Base-by-base conservation (phyloP, 208 protist species). In the Strigomonas galati region DNA sequence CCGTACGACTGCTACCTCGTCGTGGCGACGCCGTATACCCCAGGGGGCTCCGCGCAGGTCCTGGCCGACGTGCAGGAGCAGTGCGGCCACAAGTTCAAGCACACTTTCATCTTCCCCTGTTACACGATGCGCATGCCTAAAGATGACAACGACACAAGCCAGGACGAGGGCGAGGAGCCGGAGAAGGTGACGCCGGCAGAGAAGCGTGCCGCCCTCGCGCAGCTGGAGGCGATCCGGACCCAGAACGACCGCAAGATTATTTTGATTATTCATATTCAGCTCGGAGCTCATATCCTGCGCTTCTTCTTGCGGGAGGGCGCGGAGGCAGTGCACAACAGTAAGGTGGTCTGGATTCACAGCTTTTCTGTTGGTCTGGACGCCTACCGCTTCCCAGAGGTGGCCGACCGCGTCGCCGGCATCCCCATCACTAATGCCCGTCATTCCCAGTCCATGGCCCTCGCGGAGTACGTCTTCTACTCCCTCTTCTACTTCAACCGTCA, bases 401-500 rank as follows among this genome's bases (percentile, higher is more conserved):
- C 40, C 27, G 31, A 65, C 43, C 57, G 79, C 24, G 30, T 85
- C 27, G 26, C 30, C 19, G 58, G 72, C 15, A 67, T 73, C 26
- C 27, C 23, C 15, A 73, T 88, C 60, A 76, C 67, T 24, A 91
- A 88, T 54, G 81, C 52, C 21, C 49, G 65, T 4, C 71, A 72
- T 28, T 62, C 51, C 54, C 84, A 75, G 65, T 69, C 67, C 21
- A 56, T 62, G n/a, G 71, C 79, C 21, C 64, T 85, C 49, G 78
- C 78, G 9, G 79, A 85, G 66, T 75, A 87, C 62, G 72, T 86
- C 23, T 21, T 87, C n/a, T 84, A 72, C 59, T 65, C 73, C 37
- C 71, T 82, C 44, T 57, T 87, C 21, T 82, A 91, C 71, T 91
- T 91, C 63, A 81, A 84, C 73, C 78, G 78, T 27, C 65, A 77